Evolutionary conservation across 768 basidiomycete species (phyloP).

Genomic region (Cystofilobasidium bisporidii): DNA sequence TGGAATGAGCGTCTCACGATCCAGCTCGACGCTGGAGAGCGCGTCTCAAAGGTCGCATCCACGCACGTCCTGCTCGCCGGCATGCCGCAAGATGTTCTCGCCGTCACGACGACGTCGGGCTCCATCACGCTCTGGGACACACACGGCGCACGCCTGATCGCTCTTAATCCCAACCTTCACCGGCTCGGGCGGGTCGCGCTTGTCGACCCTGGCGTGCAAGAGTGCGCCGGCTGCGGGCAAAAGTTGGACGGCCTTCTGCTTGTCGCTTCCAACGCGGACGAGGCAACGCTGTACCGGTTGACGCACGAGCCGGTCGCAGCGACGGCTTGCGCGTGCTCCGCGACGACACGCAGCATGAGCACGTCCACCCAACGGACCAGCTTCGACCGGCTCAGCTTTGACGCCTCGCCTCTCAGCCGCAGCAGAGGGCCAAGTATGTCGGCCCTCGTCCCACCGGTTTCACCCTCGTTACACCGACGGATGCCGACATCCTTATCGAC

Average conservation of each 20-base stretch:
- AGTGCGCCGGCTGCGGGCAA: conserved; percentile 66
- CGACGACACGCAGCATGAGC: conserved; percentile 42
- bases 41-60: conserved; percentile 1
- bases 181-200: conserved; percentile 55
- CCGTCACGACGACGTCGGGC: conserved; percentile 25
- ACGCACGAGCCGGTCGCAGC: conserved; percentile 49
- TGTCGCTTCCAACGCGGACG: conserved; percentile 56
- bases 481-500: conserved; percentile 45
- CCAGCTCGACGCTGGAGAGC: background rate
- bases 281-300: conserved; percentile 57
- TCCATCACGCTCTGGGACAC: conserved; percentile 31
- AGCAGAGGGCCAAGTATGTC: conserved; percentile 50
- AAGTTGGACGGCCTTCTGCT: conserved; percentile 58
- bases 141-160: conserved; percentile 41
- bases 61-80: background rate
- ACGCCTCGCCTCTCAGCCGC: conserved; percentile 14
- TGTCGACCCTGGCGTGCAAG: conserved; percentile 47
- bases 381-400: conserved; percentile 16
- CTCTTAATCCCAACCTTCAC: conserved; percentile 52
- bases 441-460: conserved; percentile 36
- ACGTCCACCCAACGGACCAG: conserved; percentile 40
- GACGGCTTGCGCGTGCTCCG: conserved; percentile 60
- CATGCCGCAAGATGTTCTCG: conserved; percentile 35
- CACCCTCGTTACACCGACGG: conserved; percentile 45
- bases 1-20: conserved; percentile 11